phyloP scores from a whole-genome alignment of 208 protist species.

The Leishmania martiniquensis region DNA sequence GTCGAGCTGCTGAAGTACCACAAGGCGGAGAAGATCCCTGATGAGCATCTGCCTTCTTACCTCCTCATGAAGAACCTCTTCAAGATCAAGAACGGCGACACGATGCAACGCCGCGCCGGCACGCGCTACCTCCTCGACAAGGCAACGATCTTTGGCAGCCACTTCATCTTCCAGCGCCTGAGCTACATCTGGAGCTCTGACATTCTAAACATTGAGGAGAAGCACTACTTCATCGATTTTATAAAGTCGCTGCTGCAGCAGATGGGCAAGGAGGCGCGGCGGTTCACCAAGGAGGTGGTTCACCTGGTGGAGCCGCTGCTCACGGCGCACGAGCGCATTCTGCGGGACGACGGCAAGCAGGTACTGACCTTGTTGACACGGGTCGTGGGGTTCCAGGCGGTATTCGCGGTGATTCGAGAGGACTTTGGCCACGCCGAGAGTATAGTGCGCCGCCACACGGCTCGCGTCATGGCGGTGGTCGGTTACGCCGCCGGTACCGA shows the following conservation, averaged over 20 bases:
- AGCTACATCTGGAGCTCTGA: slow-evolving; percentile 97
- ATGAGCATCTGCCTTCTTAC: slow-evolving; percentile 94
- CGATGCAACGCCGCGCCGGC: slow-evolving; percentile 96
- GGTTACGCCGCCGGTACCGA: slow-evolving; percentile 97
- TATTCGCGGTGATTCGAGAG: slow-evolving; percentile 98
- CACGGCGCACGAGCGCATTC: slow-evolving; percentile 98
- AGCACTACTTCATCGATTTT: slow-evolving; percentile 99
- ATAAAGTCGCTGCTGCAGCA: slow-evolving; percentile 99
- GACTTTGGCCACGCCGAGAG: slow-evolving; percentile 98
- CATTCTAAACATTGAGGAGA: slow-evolving; percentile 97
- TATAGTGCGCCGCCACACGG: slow-evolving; percentile 98
- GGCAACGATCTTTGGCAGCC: slow-evolving; percentile 97
- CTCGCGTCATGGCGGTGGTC: slow-evolving; percentile 97
- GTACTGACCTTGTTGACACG: slow-evolving; percentile 99
- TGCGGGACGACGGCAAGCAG: slow-evolving; percentile 98
- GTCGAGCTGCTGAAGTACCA: slow-evolving; percentile 94
- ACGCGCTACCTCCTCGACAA: slow-evolving; percentile 98
- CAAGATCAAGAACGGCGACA: slow-evolving; percentile 99
- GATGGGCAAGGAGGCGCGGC: slow-evolving; percentile 96
- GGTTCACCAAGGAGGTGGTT: slow-evolving; percentile 98
- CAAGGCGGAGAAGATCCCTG: slow-evolving; percentile 81
- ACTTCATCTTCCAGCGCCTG: slow-evolving; percentile 98
- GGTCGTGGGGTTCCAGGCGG: slow-evolving; percentile 97
- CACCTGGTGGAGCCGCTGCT: slow-evolving; percentile 99
- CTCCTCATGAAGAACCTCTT: slow-evolving; percentile 98